These are phyloP conservation scores for Linum usitatissimum DNA, from an alignment of 345 rosid genomes.

Conservation along the genomic window DNA sequence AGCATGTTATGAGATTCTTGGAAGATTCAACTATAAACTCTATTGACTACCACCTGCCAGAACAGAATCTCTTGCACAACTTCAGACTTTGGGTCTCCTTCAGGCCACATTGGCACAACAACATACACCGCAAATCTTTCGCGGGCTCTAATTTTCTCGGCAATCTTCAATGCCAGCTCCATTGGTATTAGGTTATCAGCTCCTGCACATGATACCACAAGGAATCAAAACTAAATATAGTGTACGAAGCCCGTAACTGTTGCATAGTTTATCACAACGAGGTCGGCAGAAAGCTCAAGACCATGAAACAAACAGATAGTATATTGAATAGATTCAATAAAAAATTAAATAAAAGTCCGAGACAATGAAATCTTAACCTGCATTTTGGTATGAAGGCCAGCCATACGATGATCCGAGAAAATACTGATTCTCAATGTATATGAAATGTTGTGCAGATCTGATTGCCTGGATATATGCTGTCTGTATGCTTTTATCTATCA, in stretches of 20 bases:
- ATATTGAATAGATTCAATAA: neutral
- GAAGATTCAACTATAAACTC: neutral
- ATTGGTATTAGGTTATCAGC: slow-evolving; percentile 92
- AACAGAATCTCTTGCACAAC: slow-evolving; percentile 83
- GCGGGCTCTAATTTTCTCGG: slow-evolving; percentile 68
- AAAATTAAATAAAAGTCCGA: neutral
- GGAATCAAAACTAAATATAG: neutral
- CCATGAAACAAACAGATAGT: neutral
- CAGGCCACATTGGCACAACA: slow-evolving; percentile 96
- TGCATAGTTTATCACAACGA: neutral
- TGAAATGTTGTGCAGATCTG: slow-evolving; percentile 91
- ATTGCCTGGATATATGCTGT: slow-evolving; percentile 91
- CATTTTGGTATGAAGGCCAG: slow-evolving; percentile 74
- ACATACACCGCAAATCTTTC: slow-evolving; percentile 87
- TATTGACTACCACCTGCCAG: slow-evolving; percentile 66
- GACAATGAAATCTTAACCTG: slow-evolving; percentile 43
- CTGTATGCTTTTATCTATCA: slow-evolving; percentile 92
- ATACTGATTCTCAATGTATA: slow-evolving; percentile 97
- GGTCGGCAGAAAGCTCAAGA: neutral
- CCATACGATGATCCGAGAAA: slow-evolving; percentile 96
- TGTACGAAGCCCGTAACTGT: neutral
- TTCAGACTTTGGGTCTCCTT: slow-evolving; percentile 77
- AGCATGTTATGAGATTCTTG: neutral
- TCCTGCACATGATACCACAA: slow-evolving; percentile 36
- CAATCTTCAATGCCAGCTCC: slow-evolving; percentile 94